A percentile compares a stretch with the other conserved stretches of the same genome.
Evolutionary conservation across 257 asterid species (phyloP).

Genomic region (Coffea eugenioides): DNA sequence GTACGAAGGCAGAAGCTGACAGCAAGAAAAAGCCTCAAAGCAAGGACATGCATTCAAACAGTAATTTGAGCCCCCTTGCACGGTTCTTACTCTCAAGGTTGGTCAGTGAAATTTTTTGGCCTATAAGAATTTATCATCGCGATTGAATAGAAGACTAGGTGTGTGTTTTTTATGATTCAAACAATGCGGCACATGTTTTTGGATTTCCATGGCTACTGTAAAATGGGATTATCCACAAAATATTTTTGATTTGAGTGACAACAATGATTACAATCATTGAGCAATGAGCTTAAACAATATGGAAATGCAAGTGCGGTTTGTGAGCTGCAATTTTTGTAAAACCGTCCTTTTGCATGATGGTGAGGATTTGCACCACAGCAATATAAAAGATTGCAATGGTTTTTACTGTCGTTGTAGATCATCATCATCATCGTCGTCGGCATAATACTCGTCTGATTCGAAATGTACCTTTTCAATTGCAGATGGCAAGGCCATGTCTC

Average conservation of each 20-base stretch:
- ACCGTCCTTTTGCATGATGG: neutral
- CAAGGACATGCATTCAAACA: constrained; percentile 66
- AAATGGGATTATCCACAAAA: neutral
- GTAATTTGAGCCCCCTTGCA: constrained; percentile 95
- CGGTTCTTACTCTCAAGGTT: constrained; percentile 98
- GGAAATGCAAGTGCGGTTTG: neutral
- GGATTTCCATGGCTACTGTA: neutral
- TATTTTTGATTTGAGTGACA: neutral
- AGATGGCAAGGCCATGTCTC: constrained; percentile 97
- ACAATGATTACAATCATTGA: neutral
- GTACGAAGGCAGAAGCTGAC: constrained; percentile 50
- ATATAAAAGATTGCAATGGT: neutral
- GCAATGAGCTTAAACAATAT: neutral
- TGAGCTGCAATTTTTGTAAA: neutral
- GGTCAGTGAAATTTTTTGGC: constrained; percentile 25
- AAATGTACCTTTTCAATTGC: constrained; percentile 28
- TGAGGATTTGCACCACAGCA: neutral
- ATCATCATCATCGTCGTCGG: neutral
- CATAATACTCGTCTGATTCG: neutral
- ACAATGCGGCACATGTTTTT: neutral
- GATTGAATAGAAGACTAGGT: neutral
- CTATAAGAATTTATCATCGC: neutral
- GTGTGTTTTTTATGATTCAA: neutral
- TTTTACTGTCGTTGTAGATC: neutral
- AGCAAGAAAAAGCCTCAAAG: constrained; percentile 68